Evolutionary conservation across 2,329 filamentous ascomycete genomes (phyloP).

Genomic region (Fusarium newnesense): DNA sequence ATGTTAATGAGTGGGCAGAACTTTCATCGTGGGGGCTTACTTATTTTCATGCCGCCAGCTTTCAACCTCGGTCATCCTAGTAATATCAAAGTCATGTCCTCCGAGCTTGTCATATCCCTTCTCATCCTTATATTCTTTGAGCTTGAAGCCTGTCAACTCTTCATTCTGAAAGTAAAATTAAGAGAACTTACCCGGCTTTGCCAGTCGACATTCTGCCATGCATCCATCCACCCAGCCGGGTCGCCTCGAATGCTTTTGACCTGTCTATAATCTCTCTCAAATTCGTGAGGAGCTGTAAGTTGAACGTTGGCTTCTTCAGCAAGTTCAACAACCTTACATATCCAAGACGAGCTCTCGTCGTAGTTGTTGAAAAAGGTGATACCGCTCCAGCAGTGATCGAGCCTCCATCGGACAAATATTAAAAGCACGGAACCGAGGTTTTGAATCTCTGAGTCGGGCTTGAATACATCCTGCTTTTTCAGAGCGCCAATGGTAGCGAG

Average conservation of each 20-base stretch:
- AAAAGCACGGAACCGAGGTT: conserved; percentile 30
- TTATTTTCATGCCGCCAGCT: not conserved
- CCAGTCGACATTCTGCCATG: conserved; percentile 20
- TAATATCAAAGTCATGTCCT: conserved; percentile 12
- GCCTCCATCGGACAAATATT: conserved; percentile 22
- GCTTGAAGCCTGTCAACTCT: not conserved
- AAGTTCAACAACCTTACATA: conserved; percentile 27
- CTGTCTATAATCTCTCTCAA: not conserved
- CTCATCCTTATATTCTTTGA: not conserved
- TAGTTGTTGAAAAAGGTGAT: not conserved
- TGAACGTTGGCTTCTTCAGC: conserved; percentile 19
- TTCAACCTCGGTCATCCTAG: not conserved
- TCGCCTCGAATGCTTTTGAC: not conserved
- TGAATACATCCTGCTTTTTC: conserved; percentile 21
- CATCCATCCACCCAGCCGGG: conserved; percentile 2
- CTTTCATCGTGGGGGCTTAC: not conserved
- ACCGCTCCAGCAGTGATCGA: not conserved
- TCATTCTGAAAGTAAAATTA: accelerated
- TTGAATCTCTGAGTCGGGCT: conserved; percentile 23
- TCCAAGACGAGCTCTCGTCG: conserved; percentile 16
- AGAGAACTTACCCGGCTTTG: not conserved
- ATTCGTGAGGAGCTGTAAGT: not conserved
- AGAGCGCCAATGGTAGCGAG: conserved; percentile 25
- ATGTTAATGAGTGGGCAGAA: not conserved
- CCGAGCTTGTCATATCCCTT: not conserved